A percentile compares a stretch with the other conserved stretches of the same genome.
Evolutionary conservation across 1,139 yeast species (phyloP).

Genomic region (Citeromyces hawaiiensis): DNA sequence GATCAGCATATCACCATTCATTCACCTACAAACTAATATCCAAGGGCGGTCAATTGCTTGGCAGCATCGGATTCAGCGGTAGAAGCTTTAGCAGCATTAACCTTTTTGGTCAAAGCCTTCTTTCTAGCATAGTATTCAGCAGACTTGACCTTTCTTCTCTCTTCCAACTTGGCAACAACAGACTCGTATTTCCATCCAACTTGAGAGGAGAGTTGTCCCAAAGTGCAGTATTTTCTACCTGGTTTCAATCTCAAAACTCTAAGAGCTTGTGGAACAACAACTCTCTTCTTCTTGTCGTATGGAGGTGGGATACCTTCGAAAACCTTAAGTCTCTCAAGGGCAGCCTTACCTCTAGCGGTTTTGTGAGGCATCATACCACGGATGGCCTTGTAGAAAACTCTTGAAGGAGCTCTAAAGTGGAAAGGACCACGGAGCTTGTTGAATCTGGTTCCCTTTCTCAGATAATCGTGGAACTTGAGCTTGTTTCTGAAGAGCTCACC

Average conservation of each 20-base stretch:
- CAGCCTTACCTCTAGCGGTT: slow-evolving; percentile 99
- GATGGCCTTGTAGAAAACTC: slow-evolving; percentile 98
- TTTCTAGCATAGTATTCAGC: slow-evolving; percentile 99
- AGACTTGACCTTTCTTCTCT: slow-evolving; percentile 98
- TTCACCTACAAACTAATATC: slow-evolving; percentile 39
- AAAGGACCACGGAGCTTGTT: slow-evolving; percentile 99
- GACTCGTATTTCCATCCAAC: slow-evolving; percentile 99
- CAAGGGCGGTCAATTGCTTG: slow-evolving; percentile 65
- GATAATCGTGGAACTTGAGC: slow-evolving; percentile 99
- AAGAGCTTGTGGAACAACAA: slow-evolving; percentile 99
- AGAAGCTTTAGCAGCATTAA: slow-evolving; percentile 72
- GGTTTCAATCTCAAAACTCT: slow-evolving; percentile 99
- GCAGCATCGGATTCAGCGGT: slow-evolving; percentile 66
- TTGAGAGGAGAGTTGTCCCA: slow-evolving; percentile 90
- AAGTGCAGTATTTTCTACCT: slow-evolving; percentile 99
- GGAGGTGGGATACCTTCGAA: slow-evolving; percentile 99
- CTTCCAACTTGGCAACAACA: slow-evolving; percentile 94
- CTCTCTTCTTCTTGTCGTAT: slow-evolving; percentile 99
- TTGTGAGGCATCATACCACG: slow-evolving; percentile 99
- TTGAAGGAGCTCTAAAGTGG: slow-evolving; percentile 99
- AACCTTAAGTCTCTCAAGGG: slow-evolving; percentile 98
- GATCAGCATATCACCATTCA: neutral
- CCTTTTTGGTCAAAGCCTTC: slow-evolving; percentile 91
- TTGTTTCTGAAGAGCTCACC: slow-evolving; percentile 99
- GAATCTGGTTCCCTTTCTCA: slow-evolving; percentile 98